Evolutionary conservation across 1,284 basidiomycete species (phyloP), one percentile per base, ranked within the genome.

Genomic region (Thelephora terrestris): DNA sequence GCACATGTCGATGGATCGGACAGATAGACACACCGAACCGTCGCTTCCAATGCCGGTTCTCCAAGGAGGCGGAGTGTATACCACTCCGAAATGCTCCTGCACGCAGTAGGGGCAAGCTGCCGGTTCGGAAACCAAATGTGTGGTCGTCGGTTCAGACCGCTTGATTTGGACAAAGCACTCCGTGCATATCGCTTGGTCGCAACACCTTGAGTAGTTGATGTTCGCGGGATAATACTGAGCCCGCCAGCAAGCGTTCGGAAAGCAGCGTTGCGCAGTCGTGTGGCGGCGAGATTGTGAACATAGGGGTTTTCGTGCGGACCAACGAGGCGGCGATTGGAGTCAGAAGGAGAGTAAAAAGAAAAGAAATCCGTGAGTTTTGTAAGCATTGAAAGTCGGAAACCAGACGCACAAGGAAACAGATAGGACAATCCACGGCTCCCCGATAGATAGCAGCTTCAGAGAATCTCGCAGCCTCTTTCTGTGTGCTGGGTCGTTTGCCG

Each of bases 141-240:
- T 95, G 4, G 90, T 74, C 0, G 91, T 94, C 4, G 95, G 92
- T 58, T 99, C 96, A 45, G 78, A 80, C 47, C 95, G 85, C 71
- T 98, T 98, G 70, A 99, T 98, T 70, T 98, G 94, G 16, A 98
- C 93, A 62, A 99, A 99, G 64, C 95, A 99, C 67, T 99, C 95
- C 29, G 95, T 97, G 65, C 95, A 99, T 58, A 99, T 94, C 25
- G 91, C 87, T 61, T 99, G 95, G 71, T 94, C 91, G 64, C 95
- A 99, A 67, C 95, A 99, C 61, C 95, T 80, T 20, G 94, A 96
- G 55, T 84, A 85, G 65, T 99, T 98, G 67, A 98, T 95, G 63
- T 95, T 94, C 24, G 86, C 76, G 29, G 93, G 93, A 62, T 96
- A 97, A 66, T 93, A 93, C 84, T 91, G 58, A 23, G 39, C 29